These are phyloP conservation scores for Verticillium longisporum DNA, from an alignment of 2,329 filamentous ascomycete genomes.

Conservation along the genomic window DNA sequence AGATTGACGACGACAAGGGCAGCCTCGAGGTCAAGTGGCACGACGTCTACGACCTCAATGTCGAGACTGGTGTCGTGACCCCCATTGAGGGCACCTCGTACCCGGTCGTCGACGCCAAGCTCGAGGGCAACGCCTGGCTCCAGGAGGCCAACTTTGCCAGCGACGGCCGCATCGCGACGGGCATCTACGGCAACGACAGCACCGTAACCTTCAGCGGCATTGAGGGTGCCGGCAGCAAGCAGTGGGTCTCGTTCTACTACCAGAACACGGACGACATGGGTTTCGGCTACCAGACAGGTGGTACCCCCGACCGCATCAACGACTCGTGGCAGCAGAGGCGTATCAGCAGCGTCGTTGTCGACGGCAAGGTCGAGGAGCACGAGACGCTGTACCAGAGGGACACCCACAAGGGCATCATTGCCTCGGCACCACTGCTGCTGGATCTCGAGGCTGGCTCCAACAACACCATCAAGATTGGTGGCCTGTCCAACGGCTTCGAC, in stretches of 20 bases:
- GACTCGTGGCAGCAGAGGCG: conserved; percentile 52
- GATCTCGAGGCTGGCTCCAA: conserved; percentile 40
- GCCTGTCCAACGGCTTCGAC: conserved; percentile 47
- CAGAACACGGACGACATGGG: conserved; percentile 55
- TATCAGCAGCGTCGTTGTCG: conserved; percentile 53
- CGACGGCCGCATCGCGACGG: conserved; percentile 37
- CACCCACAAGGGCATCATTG: conserved; percentile 47
- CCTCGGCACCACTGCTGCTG: conserved; percentile 49
- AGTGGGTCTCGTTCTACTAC: conserved; percentile 51
- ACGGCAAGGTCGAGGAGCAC: conserved; percentile 32
- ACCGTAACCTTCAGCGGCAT: conserved; percentile 38
- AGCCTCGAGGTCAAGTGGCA: conserved; percentile 42
- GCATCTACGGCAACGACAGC: conserved; percentile 45
- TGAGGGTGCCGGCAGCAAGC: conserved; percentile 35
- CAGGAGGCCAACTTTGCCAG: conserved; percentile 46
- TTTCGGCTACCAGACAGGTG: conserved; percentile 47
- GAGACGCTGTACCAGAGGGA: conserved; percentile 46
- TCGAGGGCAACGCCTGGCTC: conserved; percentile 34
- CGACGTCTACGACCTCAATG: conserved; percentile 46
- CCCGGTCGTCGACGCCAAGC: conserved; percentile 32
- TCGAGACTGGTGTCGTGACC: conserved; percentile 40
- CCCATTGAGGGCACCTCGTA: conserved; percentile 41
- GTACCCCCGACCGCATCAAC: conserved; percentile 51
- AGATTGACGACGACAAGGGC: conserved; percentile 42
- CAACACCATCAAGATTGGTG: conserved; percentile 51